Percentiles rank a stretch among this genome's conserved stretches.
These are phyloP conservation scores for Fusarium protoensiforme DNA, from an alignment of 2,329 filamentous ascomycete genomes.

Conservation along the genomic window DNA sequence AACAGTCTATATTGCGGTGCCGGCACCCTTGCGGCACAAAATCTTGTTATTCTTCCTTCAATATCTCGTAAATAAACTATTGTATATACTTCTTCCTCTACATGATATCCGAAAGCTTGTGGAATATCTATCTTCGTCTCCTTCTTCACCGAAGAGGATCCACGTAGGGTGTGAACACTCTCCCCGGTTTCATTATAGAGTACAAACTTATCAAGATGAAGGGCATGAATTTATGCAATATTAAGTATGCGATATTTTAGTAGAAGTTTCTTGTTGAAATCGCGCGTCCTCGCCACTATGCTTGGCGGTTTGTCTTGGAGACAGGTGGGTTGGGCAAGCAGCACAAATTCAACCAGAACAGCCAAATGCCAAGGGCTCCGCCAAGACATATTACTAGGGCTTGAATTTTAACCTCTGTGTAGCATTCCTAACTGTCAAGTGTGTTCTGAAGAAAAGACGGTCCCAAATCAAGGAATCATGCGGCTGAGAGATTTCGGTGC, in stretches of 20 bases:
- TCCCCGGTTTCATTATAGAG: not conserved
- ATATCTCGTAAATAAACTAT: not conserved
- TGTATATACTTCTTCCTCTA: not conserved
- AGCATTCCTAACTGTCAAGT: rapidly evolving
- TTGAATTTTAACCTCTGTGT: not conserved
- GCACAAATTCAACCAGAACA: not conserved
- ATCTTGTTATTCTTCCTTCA: not conserved
- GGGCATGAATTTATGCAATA: not conserved
- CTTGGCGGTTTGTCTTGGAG: not conserved
- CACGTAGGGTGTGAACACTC: not conserved
- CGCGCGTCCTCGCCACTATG: not conserved
- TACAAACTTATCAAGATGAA: not conserved
- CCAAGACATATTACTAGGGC: not conserved
- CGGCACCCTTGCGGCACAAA: not conserved
- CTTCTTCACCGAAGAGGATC: not conserved
- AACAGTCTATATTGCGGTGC: too few species aligned
- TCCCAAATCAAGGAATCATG: not conserved
- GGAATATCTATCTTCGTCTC: not conserved
- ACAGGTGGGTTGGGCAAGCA: not conserved
- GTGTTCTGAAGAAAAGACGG: not conserved
- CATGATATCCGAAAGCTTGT: not conserved
- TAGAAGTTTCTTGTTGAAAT: not conserved
- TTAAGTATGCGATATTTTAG: not conserved
- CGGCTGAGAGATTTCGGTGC: not conserved
- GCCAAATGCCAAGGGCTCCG: not conserved